These are phyloP conservation scores for Globisporangium parvum DNA, from an alignment of 352 stramenopile genomes.

Conservation along the genomic window DNA sequence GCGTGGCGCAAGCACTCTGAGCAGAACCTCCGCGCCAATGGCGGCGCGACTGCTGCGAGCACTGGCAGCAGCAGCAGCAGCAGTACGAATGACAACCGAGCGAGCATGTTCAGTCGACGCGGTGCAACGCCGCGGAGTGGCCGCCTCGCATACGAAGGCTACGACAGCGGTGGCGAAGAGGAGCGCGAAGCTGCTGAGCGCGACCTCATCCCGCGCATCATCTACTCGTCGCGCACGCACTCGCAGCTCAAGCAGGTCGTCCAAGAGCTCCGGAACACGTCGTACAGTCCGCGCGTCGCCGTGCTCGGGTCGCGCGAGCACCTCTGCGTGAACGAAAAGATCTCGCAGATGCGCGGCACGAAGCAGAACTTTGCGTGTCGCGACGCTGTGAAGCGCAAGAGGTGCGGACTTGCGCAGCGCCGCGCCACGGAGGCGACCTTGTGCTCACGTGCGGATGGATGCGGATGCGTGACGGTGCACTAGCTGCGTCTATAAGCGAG, in stretches of 20 bases:
- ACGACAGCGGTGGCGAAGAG: constrained; percentile 18
- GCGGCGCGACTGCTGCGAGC: background rate
- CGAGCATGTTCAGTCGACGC: constrained; percentile 10
- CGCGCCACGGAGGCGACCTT: background rate
- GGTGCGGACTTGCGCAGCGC: constrained; percentile 33
- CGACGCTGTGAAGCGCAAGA: constrained; percentile 81
- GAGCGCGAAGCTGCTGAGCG: constrained; percentile 21
- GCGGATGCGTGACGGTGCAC: background rate
- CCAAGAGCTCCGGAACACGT: constrained; percentile 93
- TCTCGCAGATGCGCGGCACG: constrained; percentile 78
- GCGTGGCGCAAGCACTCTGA: constrained; percentile 89
- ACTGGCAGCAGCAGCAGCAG: background rate
- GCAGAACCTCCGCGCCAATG: constrained; percentile 29
- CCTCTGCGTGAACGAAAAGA: constrained; percentile 95
- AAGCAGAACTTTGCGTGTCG: constrained; percentile 86
- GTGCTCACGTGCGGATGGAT: background rate
- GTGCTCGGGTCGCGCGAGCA: constrained; percentile 95
- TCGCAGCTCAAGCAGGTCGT: constrained; percentile 98
- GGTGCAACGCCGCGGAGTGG: background rate
- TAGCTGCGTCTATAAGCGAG: constrained; percentile 73
- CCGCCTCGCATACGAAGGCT: constrained; percentile 51
- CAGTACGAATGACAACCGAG: constrained; percentile 3
- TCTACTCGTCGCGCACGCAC: constrained; percentile 98
- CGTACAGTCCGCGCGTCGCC: constrained; percentile 85
- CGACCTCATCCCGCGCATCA: constrained; percentile 85